Percentiles rank a stretch among this genome's conserved stretches.
These are phyloP conservation scores for Zangia roseola DNA, from an alignment of 768 basidiomycete genomes.

Conservation along the genomic window DNA sequence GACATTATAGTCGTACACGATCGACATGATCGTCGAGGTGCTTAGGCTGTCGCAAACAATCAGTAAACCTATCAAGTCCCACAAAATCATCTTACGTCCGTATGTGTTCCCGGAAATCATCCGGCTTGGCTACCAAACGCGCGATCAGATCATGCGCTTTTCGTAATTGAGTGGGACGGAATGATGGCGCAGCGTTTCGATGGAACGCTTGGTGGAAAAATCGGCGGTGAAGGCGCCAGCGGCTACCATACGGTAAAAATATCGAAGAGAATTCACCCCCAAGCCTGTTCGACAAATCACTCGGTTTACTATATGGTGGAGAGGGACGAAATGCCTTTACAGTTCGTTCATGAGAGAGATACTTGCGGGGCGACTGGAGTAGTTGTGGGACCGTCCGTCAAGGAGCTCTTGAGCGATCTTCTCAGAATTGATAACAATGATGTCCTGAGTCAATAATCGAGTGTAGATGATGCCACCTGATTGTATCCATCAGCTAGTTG, in stretches of 20 bases:
- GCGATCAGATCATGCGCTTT: slow-evolving; percentile 33
- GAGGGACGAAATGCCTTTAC: slow-evolving; percentile 7
- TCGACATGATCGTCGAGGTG: slow-evolving; percentile 21
- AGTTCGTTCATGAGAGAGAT: slow-evolving; percentile 16
- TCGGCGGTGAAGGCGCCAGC: slow-evolving; percentile 30
- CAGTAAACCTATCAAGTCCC: not conserved
- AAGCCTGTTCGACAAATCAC: slow-evolving; percentile 12
- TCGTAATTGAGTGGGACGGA: slow-evolving; percentile 33
- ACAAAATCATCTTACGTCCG: slow-evolving; percentile 12
- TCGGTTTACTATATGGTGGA: not conserved
- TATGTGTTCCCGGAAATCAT: slow-evolving; percentile 21
- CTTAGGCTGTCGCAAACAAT: slow-evolving; percentile 12
- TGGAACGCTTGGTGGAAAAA: slow-evolving; percentile 37
- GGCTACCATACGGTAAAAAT: slow-evolving; percentile 25
- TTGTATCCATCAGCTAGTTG: not conserved
- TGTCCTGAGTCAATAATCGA: slow-evolving; percentile 23
- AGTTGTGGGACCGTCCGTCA: slow-evolving; percentile 19
- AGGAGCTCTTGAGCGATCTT: slow-evolving; percentile 24
- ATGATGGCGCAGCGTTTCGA: slow-evolving; percentile 25
- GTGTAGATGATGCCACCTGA: slow-evolving; percentile 24
- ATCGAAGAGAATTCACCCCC: slow-evolving; percentile 24
- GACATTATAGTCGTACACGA: slow-evolving; percentile 24
- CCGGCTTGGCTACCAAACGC: slow-evolving; percentile 23
- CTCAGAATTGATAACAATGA: slow-evolving; percentile 27
- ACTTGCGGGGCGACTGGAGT: slow-evolving; percentile 24